Evolutionary conservation across 1,284 basidiomycete genomes (phyloP).

Genomic region (Sanghuangporus sanghuang): DNA sequence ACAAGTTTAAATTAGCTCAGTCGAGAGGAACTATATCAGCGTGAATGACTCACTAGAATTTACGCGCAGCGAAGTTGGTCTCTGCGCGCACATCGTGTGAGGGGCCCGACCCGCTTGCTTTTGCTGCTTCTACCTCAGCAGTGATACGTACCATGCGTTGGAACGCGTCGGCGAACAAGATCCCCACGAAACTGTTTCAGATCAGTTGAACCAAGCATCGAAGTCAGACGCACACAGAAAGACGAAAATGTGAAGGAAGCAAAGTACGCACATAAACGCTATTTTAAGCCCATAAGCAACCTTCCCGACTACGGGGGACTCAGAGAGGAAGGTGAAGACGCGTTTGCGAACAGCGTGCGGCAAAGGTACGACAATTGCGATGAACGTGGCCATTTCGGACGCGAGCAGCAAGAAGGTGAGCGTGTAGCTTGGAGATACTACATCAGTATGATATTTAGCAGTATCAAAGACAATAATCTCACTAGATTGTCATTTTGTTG

Average conservation of each 20-base stretch:
- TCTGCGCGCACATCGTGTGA: slow-evolving; percentile 71
- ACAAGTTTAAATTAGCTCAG: not conserved
- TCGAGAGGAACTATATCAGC: not conserved
- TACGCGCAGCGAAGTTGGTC: slow-evolving; percentile 81
- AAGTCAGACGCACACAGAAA: not conserved
- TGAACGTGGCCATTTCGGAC: slow-evolving; percentile 75
- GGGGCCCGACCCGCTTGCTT: slow-evolving; percentile 45
- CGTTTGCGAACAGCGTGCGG: slow-evolving; percentile 70
- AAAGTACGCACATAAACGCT: slow-evolving; percentile 76
- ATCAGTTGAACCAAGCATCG: not conserved
- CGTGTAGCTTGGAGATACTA: slow-evolving; percentile 47
- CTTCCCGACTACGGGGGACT: slow-evolving; percentile 64
- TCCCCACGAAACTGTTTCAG: slow-evolving; percentile 69
- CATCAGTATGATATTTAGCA: not conserved
- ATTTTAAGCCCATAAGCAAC: slow-evolving; percentile 84
- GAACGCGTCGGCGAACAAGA: slow-evolving; percentile 85
- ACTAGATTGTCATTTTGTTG: slow-evolving; percentile 67
- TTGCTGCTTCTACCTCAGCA: slow-evolving; percentile 69
- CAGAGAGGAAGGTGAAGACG: slow-evolving; percentile 74
- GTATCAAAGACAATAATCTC: slow-evolving; percentile 23
- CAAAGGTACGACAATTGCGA: slow-evolving; percentile 68
- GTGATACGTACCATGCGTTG: slow-evolving; percentile 91
- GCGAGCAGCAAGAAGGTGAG: slow-evolving; percentile 75
- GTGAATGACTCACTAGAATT: slow-evolving; percentile 76
- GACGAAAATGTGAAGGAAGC: not conserved